These are phyloP conservation scores for Cicer chorassanicum DNA, from an alignment of 306 rosid species.

Conservation along the genomic window DNA sequence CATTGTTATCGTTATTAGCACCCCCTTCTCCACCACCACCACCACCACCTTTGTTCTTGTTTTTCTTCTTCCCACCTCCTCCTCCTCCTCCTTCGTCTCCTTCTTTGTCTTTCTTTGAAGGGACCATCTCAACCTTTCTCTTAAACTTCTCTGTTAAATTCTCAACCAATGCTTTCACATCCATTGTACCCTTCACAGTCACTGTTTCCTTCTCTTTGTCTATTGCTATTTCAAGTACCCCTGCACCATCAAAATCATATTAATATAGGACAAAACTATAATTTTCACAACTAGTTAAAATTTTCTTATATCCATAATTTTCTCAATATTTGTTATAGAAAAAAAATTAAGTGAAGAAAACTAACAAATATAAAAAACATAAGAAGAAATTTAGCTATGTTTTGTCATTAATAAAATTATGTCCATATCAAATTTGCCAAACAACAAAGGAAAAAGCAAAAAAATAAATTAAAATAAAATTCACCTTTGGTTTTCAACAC, in stretches of 20 bases:
- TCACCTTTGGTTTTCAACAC: conserved; percentile 74
- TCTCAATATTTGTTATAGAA: too few species aligned
- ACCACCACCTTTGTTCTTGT: conserved; percentile 43
- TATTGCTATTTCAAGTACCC: conserved; percentile 55
- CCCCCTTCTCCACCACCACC: conserved; percentile 24
- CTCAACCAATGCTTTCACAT: conserved; percentile 61
- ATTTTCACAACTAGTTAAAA: too few species aligned
- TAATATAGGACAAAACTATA: too few species aligned
- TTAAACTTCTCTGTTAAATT: conserved; percentile 58
- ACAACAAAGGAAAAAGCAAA: neutral
- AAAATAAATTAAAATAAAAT: neutral
- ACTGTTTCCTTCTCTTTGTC: conserved; percentile 72
- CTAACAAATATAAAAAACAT: too few species aligned
- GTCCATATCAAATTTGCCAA: neutral
- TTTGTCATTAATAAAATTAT: too few species aligned
- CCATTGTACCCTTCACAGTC: conserved; percentile 77
- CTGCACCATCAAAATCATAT: conserved; percentile 44
- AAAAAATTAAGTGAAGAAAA: too few species aligned
- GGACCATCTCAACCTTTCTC: conserved; percentile 69
- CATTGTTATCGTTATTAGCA: neutral
- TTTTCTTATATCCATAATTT: too few species aligned
- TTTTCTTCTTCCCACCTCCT: conserved; percentile 46
- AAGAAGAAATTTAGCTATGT: too few species aligned
- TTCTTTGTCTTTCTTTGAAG: conserved; percentile 67
- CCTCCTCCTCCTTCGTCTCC: conserved; percentile 13